These are phyloP conservation scores for Comarum palustre DNA, from an alignment of 306 rosid genomes.

Conservation along the genomic window DNA sequence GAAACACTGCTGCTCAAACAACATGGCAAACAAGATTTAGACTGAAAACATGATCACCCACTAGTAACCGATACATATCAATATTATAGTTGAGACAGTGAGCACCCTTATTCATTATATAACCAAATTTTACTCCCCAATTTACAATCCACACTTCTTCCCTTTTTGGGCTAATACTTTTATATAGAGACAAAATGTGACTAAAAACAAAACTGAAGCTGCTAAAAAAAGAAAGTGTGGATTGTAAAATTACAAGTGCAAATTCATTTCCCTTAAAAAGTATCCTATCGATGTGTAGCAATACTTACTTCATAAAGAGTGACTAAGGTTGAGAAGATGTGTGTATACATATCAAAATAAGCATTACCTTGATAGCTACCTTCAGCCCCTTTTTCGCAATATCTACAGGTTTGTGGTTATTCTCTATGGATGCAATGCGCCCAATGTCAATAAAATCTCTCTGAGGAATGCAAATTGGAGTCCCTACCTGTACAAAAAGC, in stretches of 20 bases:
- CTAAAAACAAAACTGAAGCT: neutral
- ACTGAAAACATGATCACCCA: neutral
- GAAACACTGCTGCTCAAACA: neutral
- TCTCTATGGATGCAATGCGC: constrained; percentile 78
- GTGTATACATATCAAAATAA: neutral
- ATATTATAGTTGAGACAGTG: neutral
- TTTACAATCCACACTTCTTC: no score
- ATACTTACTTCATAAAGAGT: neutral
- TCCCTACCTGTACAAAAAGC: constrained; percentile 64
- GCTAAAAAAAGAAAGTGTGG: no score
- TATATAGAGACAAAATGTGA: no score
- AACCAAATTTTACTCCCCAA: neutral
- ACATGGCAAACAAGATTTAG: neutral
- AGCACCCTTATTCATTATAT: neutral
- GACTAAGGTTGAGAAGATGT: neutral
- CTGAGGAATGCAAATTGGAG: constrained; percentile 87
- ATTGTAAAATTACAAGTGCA: no score
- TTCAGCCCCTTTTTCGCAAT: constrained; percentile 79
- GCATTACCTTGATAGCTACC: constrained; percentile 86
- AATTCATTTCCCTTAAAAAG: neutral
- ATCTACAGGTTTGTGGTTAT: constrained; percentile 88
- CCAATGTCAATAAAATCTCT: constrained; percentile 85
- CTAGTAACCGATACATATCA: neutral
- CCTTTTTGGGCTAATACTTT: no score
- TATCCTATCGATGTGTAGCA: neutral